Conservation (phyloP, 164 flowering plant genomes). For the Santalum album region DNA sequence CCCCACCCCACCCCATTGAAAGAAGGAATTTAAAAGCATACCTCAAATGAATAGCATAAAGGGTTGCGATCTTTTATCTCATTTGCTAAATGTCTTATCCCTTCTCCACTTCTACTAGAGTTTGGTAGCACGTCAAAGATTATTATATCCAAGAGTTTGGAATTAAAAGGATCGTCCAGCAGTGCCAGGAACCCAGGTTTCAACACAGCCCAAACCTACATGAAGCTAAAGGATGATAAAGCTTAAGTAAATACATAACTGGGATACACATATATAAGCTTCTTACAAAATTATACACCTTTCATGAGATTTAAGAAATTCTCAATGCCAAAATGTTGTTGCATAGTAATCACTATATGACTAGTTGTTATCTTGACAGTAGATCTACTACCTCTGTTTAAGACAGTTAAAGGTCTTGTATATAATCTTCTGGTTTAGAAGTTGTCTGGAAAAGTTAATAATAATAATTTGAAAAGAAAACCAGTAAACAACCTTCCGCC, state of each 20-base stretch:
- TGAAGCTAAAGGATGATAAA: background rate
- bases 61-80: constrained; percentile 1
- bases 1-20: background rate
- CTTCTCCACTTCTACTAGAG: background rate
- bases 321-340: too few species aligned
- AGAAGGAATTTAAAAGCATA: background rate
- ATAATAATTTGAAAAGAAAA: background rate
- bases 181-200: constrained; percentile 5
- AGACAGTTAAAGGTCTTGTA: too few species aligned
- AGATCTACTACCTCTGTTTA: too few species aligned
- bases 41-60: constrained; percentile 1
- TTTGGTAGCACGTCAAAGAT: background rate
- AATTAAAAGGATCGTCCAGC: constrained; percentile 2
- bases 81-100: background rate
- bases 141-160: constrained; percentile 1
- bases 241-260: background rate
- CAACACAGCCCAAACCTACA: constrained; percentile 5
- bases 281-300: too few species aligned
- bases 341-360: too few species aligned
- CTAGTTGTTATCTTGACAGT: too few species aligned
- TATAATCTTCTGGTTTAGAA: too few species aligned
- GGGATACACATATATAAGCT: background rate
- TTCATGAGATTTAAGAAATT: too few species aligned
- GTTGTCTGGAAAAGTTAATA: background rate
- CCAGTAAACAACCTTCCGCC: constrained; percentile 1